phyloP scores from a whole-genome alignment of 2,329 filamentous ascomycete genomes.

The Sphaerulina musiva region DNA sequence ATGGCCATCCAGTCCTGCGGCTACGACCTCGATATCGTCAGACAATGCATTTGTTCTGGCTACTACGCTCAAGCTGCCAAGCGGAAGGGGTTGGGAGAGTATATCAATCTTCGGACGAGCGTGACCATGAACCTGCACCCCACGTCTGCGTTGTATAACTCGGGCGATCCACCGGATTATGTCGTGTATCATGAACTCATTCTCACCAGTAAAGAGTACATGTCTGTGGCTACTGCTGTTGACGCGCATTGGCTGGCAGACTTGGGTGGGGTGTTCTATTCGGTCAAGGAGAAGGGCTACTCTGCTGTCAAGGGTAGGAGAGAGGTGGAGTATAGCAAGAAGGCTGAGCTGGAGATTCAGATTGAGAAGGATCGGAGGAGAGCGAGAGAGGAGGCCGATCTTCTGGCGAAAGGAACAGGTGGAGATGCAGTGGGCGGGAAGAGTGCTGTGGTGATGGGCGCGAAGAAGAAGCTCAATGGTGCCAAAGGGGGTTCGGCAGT shows the following conservation, averaged over 20 bases:
- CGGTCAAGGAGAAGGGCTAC: conserved; percentile 90
- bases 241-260: conserved; percentile 97
- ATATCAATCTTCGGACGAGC: conserved; percentile 90
- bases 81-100: conserved; percentile 93
- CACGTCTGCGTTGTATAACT: conserved; percentile 84
- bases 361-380: conserved; percentile 27
- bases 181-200: conserved; percentile 98
- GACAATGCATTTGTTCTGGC: conserved; percentile 93
- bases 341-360: conserved; percentile 27
- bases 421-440: neutral
- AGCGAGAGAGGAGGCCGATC: conserved; percentile 11
- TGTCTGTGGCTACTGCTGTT: conserved; percentile 92
- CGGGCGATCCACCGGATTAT: conserved; percentile 91
- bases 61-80: conserved; percentile 98
- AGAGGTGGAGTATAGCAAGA: conserved; percentile 31
- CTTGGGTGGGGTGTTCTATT: conserved; percentile 93
- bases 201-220: conserved; percentile 93
- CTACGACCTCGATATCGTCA: conserved; percentile 93
- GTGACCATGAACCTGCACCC: conserved; percentile 93
- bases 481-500: conserved; percentile 16
- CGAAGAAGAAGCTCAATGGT: neutral
- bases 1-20: conserved; percentile 83
- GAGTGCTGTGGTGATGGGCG: neutral
- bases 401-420: neutral
- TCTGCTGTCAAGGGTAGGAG: conserved; percentile 21